These are phyloP conservation scores for Calonectria pseudoturangicola DNA, from an alignment of 2,329 filamentous ascomycete species.

Conservation along the genomic window DNA sequence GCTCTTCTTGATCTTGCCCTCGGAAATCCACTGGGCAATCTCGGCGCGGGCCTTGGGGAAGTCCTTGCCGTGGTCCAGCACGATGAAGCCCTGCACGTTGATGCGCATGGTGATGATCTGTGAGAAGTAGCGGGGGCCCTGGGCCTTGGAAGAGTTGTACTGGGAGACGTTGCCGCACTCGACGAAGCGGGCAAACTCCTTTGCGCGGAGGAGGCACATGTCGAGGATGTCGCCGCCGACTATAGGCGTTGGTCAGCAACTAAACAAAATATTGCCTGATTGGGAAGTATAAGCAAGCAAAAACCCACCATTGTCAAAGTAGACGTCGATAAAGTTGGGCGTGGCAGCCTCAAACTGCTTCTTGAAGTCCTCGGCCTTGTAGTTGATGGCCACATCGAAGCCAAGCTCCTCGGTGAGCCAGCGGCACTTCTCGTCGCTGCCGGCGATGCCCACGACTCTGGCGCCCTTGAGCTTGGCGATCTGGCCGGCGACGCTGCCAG, in stretches of 20 bases:
- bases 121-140: slow-evolving; percentile 73
- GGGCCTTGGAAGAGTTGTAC: slow-evolving; percentile 76
- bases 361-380: slow-evolving; percentile 79
- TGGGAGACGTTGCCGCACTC: slow-evolving; percentile 83
- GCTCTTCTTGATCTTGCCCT: slow-evolving; percentile 83
- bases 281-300: no score
- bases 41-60: slow-evolving; percentile 76
- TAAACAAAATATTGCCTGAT: no score
- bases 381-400: slow-evolving; percentile 81
- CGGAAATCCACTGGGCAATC: slow-evolving; percentile 79
- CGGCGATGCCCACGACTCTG: slow-evolving; percentile 78
- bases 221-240: slow-evolving; percentile 84
- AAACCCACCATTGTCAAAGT: slow-evolving; percentile 77
- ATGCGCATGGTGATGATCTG: slow-evolving; percentile 74
- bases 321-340: slow-evolving; percentile 78
- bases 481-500: slow-evolving; percentile 84
- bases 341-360: slow-evolving; percentile 77
- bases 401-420: slow-evolving; percentile 80
- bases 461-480: slow-evolving; percentile 84
- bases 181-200: slow-evolving; percentile 78
- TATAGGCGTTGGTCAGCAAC: slow-evolving; percentile 40
- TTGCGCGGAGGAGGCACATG: slow-evolving; percentile 77
- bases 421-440: slow-evolving; percentile 79
- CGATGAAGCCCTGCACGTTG: slow-evolving; percentile 83
- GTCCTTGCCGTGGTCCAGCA: slow-evolving; percentile 79